Evolutionary conservation across 148 eudicot genomes (phyloP).

Genomic region (Rheum nobile): DNA sequence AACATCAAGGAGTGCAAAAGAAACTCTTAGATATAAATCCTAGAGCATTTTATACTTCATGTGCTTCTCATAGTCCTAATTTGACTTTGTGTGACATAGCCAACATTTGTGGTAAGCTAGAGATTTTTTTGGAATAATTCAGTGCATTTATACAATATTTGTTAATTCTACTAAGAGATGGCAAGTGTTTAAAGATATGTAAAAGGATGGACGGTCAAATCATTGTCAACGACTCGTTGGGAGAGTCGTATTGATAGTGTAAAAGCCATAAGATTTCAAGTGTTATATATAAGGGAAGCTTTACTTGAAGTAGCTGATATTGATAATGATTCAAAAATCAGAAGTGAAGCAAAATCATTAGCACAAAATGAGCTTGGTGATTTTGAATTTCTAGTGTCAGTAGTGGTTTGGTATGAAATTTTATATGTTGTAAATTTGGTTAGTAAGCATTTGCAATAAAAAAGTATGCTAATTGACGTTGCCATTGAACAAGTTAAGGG

Average conservation of each 20-base stretch:
- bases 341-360: no score
- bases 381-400: no score
- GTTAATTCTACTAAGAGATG: slow-evolving; percentile 22
- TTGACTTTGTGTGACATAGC: slow-evolving; percentile 21
- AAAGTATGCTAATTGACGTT: no score
- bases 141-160: slow-evolving; percentile 26
- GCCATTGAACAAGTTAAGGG: no score
- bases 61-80: slow-evolving; percentile 25
- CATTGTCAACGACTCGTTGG: slow-evolving; percentile 15
- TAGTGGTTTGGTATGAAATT: no score
- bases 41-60: slow-evolving; percentile 17
- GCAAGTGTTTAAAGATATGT: slow-evolving; percentile 11
- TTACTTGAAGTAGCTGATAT: no score
- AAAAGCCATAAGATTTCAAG: no score
- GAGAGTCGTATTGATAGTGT: slow-evolving; percentile 23
- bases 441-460: no score
- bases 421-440: no score
- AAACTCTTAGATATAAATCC: slow-evolving; percentile 14
- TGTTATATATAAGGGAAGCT: no score
- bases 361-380: no score
- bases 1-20: slow-evolving; percentile 15
- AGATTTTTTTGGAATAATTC: no score
- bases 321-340: background rate
- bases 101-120: slow-evolving; percentile 10
- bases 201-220: slow-evolving; percentile 11